Conservation (phyloP, 495 filamentous ascomycete genomes). For the Baudoinia panamericana region DNA sequence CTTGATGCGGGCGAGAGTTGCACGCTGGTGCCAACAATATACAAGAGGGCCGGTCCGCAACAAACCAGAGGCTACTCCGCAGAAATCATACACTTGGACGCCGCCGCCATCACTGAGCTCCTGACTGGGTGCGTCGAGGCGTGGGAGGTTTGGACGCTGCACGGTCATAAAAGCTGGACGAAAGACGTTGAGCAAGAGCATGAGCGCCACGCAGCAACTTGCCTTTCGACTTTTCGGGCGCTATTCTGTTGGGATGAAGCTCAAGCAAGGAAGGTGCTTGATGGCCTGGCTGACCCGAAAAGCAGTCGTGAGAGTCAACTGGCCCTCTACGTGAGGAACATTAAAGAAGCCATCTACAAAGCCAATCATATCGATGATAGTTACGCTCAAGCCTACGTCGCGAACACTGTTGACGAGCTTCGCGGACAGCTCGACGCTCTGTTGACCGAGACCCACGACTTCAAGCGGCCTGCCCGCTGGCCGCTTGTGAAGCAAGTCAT, state of each 20-base stretch:
- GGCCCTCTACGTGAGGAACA: background rate
- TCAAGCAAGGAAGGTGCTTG: too few species aligned
- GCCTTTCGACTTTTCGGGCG: background rate
- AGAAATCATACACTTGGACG: slow-evolving; percentile 7
- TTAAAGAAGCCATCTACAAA: background rate
- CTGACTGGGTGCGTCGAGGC: background rate
- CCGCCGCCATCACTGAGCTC: background rate
- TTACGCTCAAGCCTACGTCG: slow-evolving; percentile 5
- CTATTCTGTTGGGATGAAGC: background rate
- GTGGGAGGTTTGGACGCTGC: background rate
- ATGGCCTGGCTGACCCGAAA: background rate
- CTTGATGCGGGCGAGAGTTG: slow-evolving; percentile 4
- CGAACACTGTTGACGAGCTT: background rate
- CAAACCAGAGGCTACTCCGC: slow-evolving; percentile 9
- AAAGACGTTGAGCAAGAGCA: background rate
- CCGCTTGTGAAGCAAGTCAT: slow-evolving; percentile 13
- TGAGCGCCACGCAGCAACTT: background rate
- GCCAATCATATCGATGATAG: background rate
- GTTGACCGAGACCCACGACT: background rate
- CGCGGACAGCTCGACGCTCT: slow-evolving; percentile 6
- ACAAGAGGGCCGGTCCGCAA: background rate
- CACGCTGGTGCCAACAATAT: slow-evolving; percentile 8
- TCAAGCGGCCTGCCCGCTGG: slow-evolving; percentile 6
- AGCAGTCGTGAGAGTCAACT: background rate
- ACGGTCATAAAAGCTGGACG: background rate